These are phyloP conservation scores for Xerocomellus intermedius DNA, from an alignment of 768 basidiomycete species.

Conservation along the genomic window DNA sequence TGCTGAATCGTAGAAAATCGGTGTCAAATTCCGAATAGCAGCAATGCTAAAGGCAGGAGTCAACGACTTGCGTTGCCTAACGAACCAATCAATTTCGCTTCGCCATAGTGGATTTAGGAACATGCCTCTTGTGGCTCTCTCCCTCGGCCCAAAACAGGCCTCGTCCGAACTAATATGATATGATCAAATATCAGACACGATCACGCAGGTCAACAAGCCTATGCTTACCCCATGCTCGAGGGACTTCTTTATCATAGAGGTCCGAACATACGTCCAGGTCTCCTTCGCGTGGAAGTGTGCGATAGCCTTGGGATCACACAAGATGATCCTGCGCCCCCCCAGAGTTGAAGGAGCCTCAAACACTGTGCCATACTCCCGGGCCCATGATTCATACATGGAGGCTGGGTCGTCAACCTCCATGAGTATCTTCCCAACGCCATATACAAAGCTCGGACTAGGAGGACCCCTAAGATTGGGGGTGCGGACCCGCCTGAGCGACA, in stretches of 20 bases:
- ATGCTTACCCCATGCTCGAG: too few species aligned
- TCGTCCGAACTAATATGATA: conserved; percentile 24
- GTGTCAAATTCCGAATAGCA: not conserved
- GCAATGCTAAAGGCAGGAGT: not conserved
- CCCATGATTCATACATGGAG: conserved; percentile 18
- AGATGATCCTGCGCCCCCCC: conserved; percentile 1
- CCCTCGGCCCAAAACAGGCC: conserved; percentile 24
- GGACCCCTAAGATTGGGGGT: conserved; percentile 13
- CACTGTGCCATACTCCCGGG: conserved; percentile 10
- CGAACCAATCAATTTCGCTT: not conserved
- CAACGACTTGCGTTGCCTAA: not conserved
- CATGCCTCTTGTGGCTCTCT: not conserved
- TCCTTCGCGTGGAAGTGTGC: conserved; percentile 4
- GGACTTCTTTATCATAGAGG: conserved; percentile 17
- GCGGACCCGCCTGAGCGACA: not conserved
- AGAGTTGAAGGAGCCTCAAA: conserved; percentile 11
- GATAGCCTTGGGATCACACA: conserved; percentile 40
- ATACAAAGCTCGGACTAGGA: conserved; percentile 12
- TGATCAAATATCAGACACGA: too few species aligned
- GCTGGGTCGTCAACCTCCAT: not conserved
- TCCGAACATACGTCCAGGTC: conserved; percentile 39
- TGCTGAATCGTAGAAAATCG: conserved; percentile 6
- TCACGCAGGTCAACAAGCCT: too few species aligned
- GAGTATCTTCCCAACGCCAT: conserved; percentile 6
- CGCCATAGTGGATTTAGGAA: conserved; percentile 15